These are phyloP conservation scores for Trichoderma endophyticum DNA, from an alignment of 2,329 filamentous ascomycete genomes.

Conservation along the genomic window DNA sequence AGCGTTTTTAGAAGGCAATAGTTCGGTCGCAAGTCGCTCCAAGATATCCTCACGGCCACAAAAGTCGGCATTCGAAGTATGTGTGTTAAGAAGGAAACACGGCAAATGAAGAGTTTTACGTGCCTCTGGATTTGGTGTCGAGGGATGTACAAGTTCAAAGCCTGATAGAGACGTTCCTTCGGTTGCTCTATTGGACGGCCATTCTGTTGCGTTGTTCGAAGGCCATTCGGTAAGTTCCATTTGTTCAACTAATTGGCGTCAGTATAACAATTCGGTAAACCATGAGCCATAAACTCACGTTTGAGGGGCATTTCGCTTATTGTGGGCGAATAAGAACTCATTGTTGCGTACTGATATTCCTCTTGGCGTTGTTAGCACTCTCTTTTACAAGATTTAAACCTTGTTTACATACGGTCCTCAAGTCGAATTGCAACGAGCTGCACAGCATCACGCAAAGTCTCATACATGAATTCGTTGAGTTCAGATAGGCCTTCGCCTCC, in stretches of 20 bases:
- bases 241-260: background rate
- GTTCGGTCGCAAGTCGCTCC: background rate
- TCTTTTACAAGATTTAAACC: fast-evolving
- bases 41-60: background rate
- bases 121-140: background rate
- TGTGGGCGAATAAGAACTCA: background rate
- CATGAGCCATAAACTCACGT: background rate
- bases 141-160: background rate
- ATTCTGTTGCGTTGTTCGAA: background rate
- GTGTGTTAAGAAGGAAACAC: background rate
- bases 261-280: background rate
- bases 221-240: background rate
- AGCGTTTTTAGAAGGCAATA: background rate
- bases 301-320: background rate
- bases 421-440: background rate
- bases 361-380: background rate
- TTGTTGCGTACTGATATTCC: background rate
- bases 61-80: background rate
- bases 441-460: background rate
- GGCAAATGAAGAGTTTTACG: background rate
- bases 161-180: background rate
- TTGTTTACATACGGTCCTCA: background rate
- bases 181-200: background rate
- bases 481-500: background rate
- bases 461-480: background rate